Evolutionary conservation across 108 stramenopile genomes (phyloP), one percentile per base, ranked within the genome.

Genomic region (Conticribra guillardii): DNA sequence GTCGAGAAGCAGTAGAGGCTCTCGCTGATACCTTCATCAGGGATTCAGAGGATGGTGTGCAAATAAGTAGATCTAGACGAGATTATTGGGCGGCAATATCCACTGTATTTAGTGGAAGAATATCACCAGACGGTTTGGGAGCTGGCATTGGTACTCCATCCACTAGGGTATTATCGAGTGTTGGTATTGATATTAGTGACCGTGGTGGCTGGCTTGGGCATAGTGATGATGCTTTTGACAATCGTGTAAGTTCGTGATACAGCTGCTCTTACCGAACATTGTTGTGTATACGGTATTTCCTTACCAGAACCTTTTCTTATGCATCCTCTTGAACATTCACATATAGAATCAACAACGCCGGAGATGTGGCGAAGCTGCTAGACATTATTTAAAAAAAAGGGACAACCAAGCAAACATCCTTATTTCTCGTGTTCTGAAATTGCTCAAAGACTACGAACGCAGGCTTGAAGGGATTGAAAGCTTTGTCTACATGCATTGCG

Each of bases 401-500:
- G 77, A 79, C 26, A 44, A 66, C 22, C 77, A 79, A 67, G 69
- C 77, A 50, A 66, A 60, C 53, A 71, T 79, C 3, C 69, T 79
- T 1, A 71, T 79, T 22, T 79, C 77, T 45, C 64, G 69, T 34
- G 54, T 79, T 15, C 41, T 79, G 5, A 85, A 87, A 27, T 61
- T 88, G 8, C 68, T 94, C 8, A 81, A 81, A 30, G 84, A 87
- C 3, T 94, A 94, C 62, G 70, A 71, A 26, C 61, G 77, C 22
- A 87, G 89, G 29, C 82, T 94, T 18, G 93, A 94, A 69, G 80
- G 76, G 8, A 74, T 91, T 55, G 93, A 94, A 69, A 83, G 86
- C 29, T 91, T 87, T 76, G 88, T 94, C 0, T 94, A 88, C 72
- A 94, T 94, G 93, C 85, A 91, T 60, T 87, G 89, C 67, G 93